These are phyloP conservation scores for Madurella mycetomatis DNA, from an alignment of 2,329 filamentous ascomycete genomes.

Conservation along the genomic window DNA sequence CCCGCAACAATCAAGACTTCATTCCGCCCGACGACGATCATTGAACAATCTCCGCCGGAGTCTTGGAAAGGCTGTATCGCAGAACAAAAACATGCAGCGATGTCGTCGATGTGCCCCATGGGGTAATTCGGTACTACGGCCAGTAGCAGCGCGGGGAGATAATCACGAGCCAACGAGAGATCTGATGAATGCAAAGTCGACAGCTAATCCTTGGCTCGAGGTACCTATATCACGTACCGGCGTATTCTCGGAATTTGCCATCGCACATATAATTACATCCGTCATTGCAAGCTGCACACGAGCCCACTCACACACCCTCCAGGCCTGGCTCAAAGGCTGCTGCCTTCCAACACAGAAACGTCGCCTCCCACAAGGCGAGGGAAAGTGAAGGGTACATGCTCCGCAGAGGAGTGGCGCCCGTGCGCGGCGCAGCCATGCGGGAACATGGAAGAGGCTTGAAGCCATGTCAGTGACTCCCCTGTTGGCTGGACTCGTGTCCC, in stretches of 20 bases:
- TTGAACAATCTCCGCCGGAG: background rate
- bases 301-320: background rate
- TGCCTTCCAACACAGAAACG: too few species aligned
- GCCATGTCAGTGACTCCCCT: background rate
- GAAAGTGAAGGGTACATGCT: conserved; percentile 1
- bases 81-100: background rate
- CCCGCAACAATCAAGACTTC: conserved; percentile 1
- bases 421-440: conserved; percentile 16
- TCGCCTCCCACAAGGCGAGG: too few species aligned
- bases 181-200: conserved; percentile 5
- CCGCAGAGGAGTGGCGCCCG: conserved; percentile 12
- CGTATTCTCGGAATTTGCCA: conserved; percentile 29
- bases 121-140: background rate
- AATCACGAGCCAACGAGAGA: conserved; percentile 3
- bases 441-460: background rate
- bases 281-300: conserved; percentile 5
- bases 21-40: conserved; percentile 9
- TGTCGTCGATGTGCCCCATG: background rate
- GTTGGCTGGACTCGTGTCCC: conserved; percentile 1
- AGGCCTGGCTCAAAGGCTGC: too few species aligned
- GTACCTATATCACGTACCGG: conserved; percentile 16
- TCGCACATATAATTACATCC: conserved; percentile 13
- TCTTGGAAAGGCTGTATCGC: background rate
- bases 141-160: background rate
- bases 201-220: background rate